Evolutionary conservation across 1,284 basidiomycete species (phyloP), one percentile per base, ranked within the genome.

Genomic region (Microstroma glucosiphilum): DNA sequence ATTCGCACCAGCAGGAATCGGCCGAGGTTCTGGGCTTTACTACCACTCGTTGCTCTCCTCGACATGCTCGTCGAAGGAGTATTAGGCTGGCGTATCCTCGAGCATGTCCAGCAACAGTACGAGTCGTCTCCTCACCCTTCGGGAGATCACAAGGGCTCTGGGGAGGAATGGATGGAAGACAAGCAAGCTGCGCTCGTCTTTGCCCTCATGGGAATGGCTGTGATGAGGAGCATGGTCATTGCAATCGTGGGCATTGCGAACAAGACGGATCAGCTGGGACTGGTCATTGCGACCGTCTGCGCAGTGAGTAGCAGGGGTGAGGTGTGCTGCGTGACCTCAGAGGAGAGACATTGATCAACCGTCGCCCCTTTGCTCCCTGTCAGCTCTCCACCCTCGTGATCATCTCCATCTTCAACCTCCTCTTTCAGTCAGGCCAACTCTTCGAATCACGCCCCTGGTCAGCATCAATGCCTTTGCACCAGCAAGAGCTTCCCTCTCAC

Each of bases 381-480:
- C 30, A 37, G 30, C 30, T 37, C 30, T 37, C 30, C 4, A 37
- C 51, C 25, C 26, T 54, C 21, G 51, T 54, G 6, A 25, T 7
- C 13, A 25, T 54, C 13, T 23, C 21, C 21, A 26, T 54, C 51
- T 54, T 54, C 51, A 54, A 54, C 51, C 21, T 54, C 17, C 51
- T 54, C 51, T 54, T 54, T 21, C 51, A 54, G 19, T 54, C 51
- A 15, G 51, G 51, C 19, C 21, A 23, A 6, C 51, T 54, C 21
- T 26, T 54, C 21, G 6, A 19, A 17, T 19, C 21, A 2, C 19
- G 8, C 21, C 21, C n/a, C 13, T 23, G 25, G 51, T 6, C 26
- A 13, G 43, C 15, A 17, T 37, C 30, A 37, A 37, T 37, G 9
- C 30, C 30, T 37, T 9, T 37, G 4, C 30, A 4, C 30, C 30